Evolutionary conservation across 129 eudicot species (phyloP).

Genomic region (Lactuca saligna): DNA sequence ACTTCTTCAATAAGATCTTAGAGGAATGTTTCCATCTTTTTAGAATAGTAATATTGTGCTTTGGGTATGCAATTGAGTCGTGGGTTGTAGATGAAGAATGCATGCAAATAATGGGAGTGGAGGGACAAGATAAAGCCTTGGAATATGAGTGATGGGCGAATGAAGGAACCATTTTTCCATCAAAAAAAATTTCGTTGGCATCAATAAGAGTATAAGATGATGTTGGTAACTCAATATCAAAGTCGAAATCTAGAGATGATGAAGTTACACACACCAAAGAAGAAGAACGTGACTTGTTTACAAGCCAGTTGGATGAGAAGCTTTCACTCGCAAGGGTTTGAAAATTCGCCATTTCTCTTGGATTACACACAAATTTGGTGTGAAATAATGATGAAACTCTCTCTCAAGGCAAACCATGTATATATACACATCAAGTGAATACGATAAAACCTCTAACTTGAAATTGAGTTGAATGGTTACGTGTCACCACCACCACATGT

Average conservation of each 20-base stretch:
- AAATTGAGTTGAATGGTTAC: not conserved
- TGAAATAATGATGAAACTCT: not conserved
- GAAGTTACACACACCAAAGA: conserved; percentile 24
- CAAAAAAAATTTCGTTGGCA: conserved; percentile 14
- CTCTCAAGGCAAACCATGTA: not conserved
- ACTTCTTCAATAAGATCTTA: conserved; percentile 18
- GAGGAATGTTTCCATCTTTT: conserved; percentile 13
- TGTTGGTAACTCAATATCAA: conserved; percentile 14
- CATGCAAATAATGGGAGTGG: conserved; percentile 4
- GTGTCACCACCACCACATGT: not conserved
- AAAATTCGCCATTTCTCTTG: conserved; percentile 10
- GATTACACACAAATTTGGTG: not conserved
- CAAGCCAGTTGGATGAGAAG: conserved; percentile 27
- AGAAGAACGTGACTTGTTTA: conserved; percentile 26
- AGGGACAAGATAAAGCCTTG: conserved; percentile 4
- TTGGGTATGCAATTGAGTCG: not conserved
- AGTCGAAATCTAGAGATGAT: conserved; percentile 21
- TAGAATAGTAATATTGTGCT: not conserved
- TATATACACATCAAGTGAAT: not conserved
- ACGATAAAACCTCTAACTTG: too few relatives aligned
- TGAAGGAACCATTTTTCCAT: conserved; percentile 21
- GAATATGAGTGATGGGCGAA: conserved; percentile 7
- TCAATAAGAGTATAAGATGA: conserved; percentile 20
- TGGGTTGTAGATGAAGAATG: conserved; percentile 9
- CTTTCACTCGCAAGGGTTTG: conserved; percentile 26